phyloP scores from a whole-genome alignment of 2,329 filamentous ascomycete species.

The Cadophora sp. region DNA sequence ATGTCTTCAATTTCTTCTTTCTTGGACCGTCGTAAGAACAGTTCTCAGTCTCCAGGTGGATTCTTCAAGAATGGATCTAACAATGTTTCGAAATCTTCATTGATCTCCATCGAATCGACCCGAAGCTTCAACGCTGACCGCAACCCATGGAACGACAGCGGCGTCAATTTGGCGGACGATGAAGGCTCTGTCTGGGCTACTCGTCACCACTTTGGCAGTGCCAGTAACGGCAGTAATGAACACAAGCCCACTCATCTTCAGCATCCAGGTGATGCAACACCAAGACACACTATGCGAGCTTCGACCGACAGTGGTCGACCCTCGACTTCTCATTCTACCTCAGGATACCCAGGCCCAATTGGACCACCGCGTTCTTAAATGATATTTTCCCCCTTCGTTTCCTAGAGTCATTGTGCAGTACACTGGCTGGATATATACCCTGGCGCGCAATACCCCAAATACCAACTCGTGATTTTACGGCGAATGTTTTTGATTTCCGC shows the following conservation, averaged over 20 bases:
- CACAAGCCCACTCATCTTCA: constrained; percentile 66
- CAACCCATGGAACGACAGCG: constrained; percentile 98
- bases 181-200: constrained; percentile 69
- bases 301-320: constrained; percentile 92
- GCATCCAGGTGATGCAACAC: constrained; percentile 81
- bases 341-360: constrained; percentile 93
- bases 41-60: constrained; percentile 79
- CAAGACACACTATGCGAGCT: constrained; percentile 81
- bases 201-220: constrained; percentile 67
- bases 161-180: constrained; percentile 91
- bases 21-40: constrained; percentile 93
- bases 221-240: constrained; percentile 61
- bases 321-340: constrained; percentile 93
- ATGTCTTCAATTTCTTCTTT: constrained; percentile 97
- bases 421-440: constrained; percentile 47
- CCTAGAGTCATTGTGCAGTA: constrained; percentile 42
- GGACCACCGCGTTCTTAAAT: constrained; percentile 78
- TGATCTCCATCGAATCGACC: constrained; percentile 94
- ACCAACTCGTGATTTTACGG: constrained; percentile 42
- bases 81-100: constrained; percentile 92
- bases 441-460: constrained; percentile 46
- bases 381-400: constrained; percentile 41
- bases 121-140: constrained; percentile 89
- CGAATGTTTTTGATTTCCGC: constrained; percentile 31
- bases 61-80: constrained; percentile 92